Evolutionary conservation across 2,329 filamentous ascomycete genomes (phyloP), one percentile per base, ranked within the genome.

Genomic region (Chrysosphaeria jannelii): DNA sequence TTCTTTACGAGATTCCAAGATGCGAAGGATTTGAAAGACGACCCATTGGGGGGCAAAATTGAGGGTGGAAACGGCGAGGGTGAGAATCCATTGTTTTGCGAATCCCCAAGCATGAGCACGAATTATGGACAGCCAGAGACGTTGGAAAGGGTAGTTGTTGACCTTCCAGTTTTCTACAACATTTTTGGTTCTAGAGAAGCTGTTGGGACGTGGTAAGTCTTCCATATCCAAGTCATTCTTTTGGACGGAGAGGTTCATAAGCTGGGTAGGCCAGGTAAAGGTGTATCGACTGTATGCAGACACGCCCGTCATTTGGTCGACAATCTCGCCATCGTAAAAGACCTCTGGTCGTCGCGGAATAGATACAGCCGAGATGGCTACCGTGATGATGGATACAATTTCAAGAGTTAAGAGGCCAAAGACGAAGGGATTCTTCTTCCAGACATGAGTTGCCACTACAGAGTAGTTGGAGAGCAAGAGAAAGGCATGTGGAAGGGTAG

Each of bases 41-140:
- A 64, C 56, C 38, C 66, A 59, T 35, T 75, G 72, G 1, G 72
- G 72, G 0, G 59, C 54, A 27, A 78, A 64, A 26, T 60, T 61
- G n/a, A 69, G 33, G 14, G 66, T 33, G 6, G 57, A 55, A 11
- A 51, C 48, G 5, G 51, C 29, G 1, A 60, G 28, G 8, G 59
- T 61, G 6, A 71, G 36, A 2, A 43, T 21, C 45, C 57, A 64
- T 40, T 78, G 70, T 6, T 57, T 26, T 2, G 48, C 32, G 19
- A 79, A 48, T 1, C 47, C 39, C 13, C 39, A 39, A 29, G 53
- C 54, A 36, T 75, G 66, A 1, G 56, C 53, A 20, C 50, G 38
- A 4, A 66, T 32, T 3, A 78, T 35, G 1, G 57, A 55, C 24
- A 59, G 46, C 54, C 68, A 63, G 1, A 78, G 50, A 8, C 47